These are phyloP conservation scores for Azolla pinnata DNA, from an alignment of 75 land plant species.

Conservation along the genomic window DNA sequence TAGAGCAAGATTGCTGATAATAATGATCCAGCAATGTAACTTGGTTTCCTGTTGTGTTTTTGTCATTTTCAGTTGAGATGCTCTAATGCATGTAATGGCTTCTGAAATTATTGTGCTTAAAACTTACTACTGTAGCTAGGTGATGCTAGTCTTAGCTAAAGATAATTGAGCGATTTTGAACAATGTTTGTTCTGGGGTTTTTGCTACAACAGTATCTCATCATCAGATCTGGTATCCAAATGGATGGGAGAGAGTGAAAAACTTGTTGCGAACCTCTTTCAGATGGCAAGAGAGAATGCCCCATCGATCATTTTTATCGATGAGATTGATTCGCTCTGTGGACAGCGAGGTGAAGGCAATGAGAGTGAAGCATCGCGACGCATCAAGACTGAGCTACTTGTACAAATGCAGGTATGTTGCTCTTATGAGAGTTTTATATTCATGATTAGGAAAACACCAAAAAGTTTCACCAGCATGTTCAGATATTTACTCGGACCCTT, in stretches of 20 bases:
- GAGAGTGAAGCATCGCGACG: slow-evolving; percentile 98
- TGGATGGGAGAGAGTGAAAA: slow-evolving; percentile 99
- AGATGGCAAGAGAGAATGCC: slow-evolving; percentile 94
- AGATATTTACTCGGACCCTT: no score
- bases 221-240: slow-evolving; percentile 94
- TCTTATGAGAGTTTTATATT: no score
- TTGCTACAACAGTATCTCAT: slow-evolving; percentile 72
- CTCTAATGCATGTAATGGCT: not conserved
- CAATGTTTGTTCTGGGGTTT: no score
- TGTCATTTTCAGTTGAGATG: not conserved
- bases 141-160: no score
- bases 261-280: slow-evolving; percentile 91
- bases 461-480: no score
- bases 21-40: no score
- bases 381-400: slow-evolving; percentile 94
- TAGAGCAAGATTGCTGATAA: no score
- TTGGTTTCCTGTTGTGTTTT: no score
- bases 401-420: slow-evolving; percentile 90
- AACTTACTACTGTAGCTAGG: no score
- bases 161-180: no score
- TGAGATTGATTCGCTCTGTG: slow-evolving; percentile 98
- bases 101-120: no score
- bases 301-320: slow-evolving; percentile 96
- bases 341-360: slow-evolving; percentile 95
- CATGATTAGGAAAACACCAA: no score